Evolutionary conservation across 805 yeast species (phyloP), one percentile per base, ranked within the genome.

Genomic region (Candida nemodendra): DNA sequence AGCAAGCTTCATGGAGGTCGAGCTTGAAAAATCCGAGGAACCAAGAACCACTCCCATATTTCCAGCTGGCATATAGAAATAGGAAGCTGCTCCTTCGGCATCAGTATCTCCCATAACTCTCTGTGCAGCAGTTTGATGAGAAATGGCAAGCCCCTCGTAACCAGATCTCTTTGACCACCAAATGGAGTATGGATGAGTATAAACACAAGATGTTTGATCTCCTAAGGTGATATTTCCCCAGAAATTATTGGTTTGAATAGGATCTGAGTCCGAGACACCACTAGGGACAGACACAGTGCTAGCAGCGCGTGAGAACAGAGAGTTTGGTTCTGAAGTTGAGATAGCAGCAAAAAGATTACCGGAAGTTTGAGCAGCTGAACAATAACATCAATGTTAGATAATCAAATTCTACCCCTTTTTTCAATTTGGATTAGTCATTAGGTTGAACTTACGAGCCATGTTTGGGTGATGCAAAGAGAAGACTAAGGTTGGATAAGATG

Each of bases 121-220:
- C 50, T 82, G 84, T 12, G 67, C 51, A 1, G 72, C 71, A 5
- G 71, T 73, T 6, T 79, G 75, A 47, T 84, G 86, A 27, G 82
- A 71, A 30, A 81, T 64, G 1, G 86, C 85, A 40, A 84, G 55
- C 3, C 93, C 93, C 31, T 55, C 53, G 36, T 53, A 65, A 32
- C 64, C 64, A 5, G 54, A 59, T 2, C 62, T 64, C 38, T 67
- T 75, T 9, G 80, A 64, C 44, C 69, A 69, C 89, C 87, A 84
- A 5, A 81, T 61, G 9, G 84, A 75, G 54, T 83, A 83, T 4
- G 95, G 95, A 48, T 81, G 85, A 0, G 89, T 76, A 84, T 84
- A 84, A 0, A 79, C 73, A 1, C 88, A 83, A 39, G 73, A 68
- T 1, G 78, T 72, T 53, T 81, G 89, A 45, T 71, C 71, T 1